Base-by-base conservation (phyloP, 2,329 filamentous ascomycete species). In the Aspergillus spinulosporus region DNA sequence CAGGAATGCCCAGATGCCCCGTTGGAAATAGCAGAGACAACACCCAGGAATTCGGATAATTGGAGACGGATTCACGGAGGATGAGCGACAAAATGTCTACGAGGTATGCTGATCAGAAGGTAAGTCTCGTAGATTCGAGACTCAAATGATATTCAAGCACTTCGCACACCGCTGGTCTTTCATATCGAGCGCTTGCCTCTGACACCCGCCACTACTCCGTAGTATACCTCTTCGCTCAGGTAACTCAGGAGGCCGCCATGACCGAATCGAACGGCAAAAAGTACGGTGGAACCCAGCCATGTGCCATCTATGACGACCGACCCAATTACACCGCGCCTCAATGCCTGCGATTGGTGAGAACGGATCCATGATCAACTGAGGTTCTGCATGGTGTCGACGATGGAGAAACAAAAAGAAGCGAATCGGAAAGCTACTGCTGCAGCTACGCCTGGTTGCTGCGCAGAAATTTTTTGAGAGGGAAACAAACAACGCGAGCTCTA, bases 251-350 rank as follows among this genome's bases (percentile, higher is more conserved):
- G 29, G 44, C 31, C 43, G 43, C 44, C 44, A 47, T 47, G 44
- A 34, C 44, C 34, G 29, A 47, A 34, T 54, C 47, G 32, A 32
- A 58, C 51, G 60, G 59, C 54, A 57, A 63, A 64, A 64, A 63
- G 50, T 62, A 59, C 55, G 50, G 62, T 65, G 62, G 62, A 55
- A 48, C 56, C 46, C 42, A 21, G 52, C 63, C 63, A 65, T 65
- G 63, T 65, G 63, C 61, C 56, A 28, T 37, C 49, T 56, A 64
- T 64, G 63, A 63, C 62, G 60, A 65, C 62, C 58, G 49, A 15
- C 39, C 49, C 44, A 52, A 32, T 34, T 39, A 34, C 28, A 12
- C 29, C 5, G 5, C 34, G 34, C 34, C 34, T 37, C 9, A 12
- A 12, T 34, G 15, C 9, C 3, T 62, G 26, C 36, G 51, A 64